Evolutionary conservation across 2,329 filamentous ascomycete genomes (phyloP), one percentile per base, ranked within the genome.

Genomic region (Acephala macrosclerotiorum): DNA sequence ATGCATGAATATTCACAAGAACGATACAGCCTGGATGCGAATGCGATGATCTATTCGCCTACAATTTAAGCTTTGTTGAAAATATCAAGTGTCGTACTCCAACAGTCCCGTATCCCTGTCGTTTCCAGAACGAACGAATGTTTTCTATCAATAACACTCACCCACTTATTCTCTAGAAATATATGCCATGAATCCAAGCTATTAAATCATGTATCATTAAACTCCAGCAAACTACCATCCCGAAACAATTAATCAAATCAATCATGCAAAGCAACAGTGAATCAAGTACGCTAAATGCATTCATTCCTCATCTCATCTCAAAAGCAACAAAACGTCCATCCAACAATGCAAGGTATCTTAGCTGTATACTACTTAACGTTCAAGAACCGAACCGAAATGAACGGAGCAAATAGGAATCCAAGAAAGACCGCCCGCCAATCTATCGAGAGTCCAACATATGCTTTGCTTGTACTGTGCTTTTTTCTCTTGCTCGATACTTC

Each of bases 71-170:
- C 36, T 16, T 40, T 16, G 36, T 12, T 40, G 11, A 40, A 42
- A 42, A 42, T 5, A 33, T 33, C 14, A 16, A 42, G 14, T 14
- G 38, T 57, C 33, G 22, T 57, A 57, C 55, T 36, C 55, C 55
- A 57, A 42, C 40, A 42, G 36, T 45, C 57, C 57, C 36, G 38
- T 45, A 42, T 59, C n/a, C 38, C 57, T 45, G 36, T 40, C 36
- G 57, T 59, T 59, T 45, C 57, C 57, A 59, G 57, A 59, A 59
- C 38, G 36, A 59, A 16, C 36, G 40, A 59, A 8, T n/a, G 40
- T 42, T n/a, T 18, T 42, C 40, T 42, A 16, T 42, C 40, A 42
- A 42, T 42, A 42, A 18, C 40, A 42, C 18, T 42, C 40, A 42
- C 18, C 12, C 16, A 42, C 40, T 42, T 42, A 42, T 42, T n/a